phyloP scores from a whole-genome alignment of 805 yeast genomes.

The Suhomyces faveliae region DNA sequence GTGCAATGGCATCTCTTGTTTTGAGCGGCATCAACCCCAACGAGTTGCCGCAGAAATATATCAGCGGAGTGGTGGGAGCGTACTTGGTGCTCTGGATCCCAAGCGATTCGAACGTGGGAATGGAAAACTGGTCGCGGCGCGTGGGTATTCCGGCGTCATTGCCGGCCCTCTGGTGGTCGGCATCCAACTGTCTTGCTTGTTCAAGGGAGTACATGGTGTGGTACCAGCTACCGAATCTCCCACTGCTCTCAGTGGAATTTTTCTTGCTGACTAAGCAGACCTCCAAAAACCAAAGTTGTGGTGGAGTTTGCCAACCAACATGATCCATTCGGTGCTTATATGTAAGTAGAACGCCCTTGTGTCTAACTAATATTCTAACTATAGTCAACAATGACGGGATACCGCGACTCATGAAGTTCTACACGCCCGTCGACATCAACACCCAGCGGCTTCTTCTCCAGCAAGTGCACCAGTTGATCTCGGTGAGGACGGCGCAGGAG shows the following conservation, averaged over 20 bases:
- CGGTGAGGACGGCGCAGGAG: slow-evolving; percentile 67
- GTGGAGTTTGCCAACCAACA: slow-evolving; percentile 18
- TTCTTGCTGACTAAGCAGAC: not conserved
- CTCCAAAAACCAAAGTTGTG: not conserved
- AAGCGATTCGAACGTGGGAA: slow-evolving; percentile 67
- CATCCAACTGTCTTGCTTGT: slow-evolving; percentile 2
- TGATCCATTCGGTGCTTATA: slow-evolving; percentile 86
- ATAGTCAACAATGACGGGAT: slow-evolving; percentile 84
- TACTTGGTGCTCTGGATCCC: slow-evolving; percentile 44
- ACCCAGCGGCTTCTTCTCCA: slow-evolving; percentile 77
- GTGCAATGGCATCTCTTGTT: slow-evolving; percentile 54
- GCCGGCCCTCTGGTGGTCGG: too few relatives aligned
- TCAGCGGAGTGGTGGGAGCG: slow-evolving; percentile 16
- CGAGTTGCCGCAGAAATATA: slow-evolving; percentile 89
- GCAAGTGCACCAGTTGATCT: slow-evolving; percentile 78
- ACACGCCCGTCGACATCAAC: slow-evolving; percentile 82
- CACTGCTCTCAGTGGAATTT: not conserved
- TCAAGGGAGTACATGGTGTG: not conserved
- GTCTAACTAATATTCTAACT: slow-evolving; percentile 6
- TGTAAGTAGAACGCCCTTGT: slow-evolving; percentile 45
- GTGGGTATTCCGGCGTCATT: slow-evolving; percentile 31
- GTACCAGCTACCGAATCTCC: not conserved
- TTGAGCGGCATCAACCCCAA: slow-evolving; percentile 81
- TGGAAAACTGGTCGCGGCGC: slow-evolving; percentile 47
- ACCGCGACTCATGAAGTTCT: slow-evolving; percentile 87